Evolutionary conservation across 2,329 filamentous ascomycete genomes (phyloP).

Genomic region (Hirsutella minnesotensis): DNA sequence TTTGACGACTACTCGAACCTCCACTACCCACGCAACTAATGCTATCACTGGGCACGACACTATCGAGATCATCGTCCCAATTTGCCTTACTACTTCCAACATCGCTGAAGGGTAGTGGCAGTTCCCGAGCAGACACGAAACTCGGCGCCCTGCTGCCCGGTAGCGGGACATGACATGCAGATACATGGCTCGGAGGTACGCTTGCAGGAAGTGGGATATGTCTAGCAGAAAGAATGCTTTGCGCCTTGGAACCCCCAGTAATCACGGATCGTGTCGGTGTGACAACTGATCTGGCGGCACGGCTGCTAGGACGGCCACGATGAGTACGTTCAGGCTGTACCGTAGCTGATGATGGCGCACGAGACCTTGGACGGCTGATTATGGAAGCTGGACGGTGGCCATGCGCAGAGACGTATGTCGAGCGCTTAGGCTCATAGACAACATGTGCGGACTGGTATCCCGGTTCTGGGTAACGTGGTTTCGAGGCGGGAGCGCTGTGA

Average conservation of each 20-base stretch:
- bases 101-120: conserved; percentile 28
- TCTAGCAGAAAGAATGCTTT: conserved; percentile 2
- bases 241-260: neutral
- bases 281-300: neutral
- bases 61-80: conserved; percentile 37
- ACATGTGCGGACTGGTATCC: neutral
- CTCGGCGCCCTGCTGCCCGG: conserved; percentile 7
- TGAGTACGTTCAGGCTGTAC: neutral
- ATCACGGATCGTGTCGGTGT: neutral
- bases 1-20: conserved; percentile 11
- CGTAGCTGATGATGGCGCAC: neutral
- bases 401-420: neutral
- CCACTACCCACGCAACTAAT: conserved; percentile 46
- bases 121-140: conserved; percentile 18
- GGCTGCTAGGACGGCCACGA: neutral
- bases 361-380: neutral
- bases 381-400: neutral
- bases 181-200: conserved; percentile 13
- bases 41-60: conserved; percentile 48
- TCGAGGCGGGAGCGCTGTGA: neutral
- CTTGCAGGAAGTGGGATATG: conserved; percentile 1
- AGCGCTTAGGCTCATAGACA: neutral
- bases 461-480: neutral
- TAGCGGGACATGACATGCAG: conserved; percentile 22
- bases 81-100: conserved; percentile 27